Evolutionary conservation across 2,329 filamentous ascomycete genomes (phyloP), one percentile per base, ranked within the genome.

Genomic region (Ophiostoma himal-ulmi): DNA sequence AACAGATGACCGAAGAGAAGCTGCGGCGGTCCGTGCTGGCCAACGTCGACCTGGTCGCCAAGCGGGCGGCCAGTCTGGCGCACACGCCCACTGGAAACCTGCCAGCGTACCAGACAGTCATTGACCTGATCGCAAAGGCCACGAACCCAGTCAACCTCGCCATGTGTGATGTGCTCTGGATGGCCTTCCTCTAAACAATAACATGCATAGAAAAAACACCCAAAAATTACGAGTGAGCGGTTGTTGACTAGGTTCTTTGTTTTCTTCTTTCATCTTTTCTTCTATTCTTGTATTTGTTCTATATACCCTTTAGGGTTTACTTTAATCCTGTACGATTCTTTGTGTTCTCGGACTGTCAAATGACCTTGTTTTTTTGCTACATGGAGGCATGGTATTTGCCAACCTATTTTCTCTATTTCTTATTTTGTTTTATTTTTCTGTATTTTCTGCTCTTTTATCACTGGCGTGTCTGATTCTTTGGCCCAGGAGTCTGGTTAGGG

Each of bases 81-180:
- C 91, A 93, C 76, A 85, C 84, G 73, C 91, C 91, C 0, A 87
- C 88, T 41, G 89, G 91, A 73, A 94, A 93, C 77, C 81, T 99
- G 75, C 95, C 95, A 7, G 94, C 94, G 34, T 97, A 96, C 79
- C 95, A 99, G 84, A 98, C 94, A 57, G 93, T 97, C 39, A 94
- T 99, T 77, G 95, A 99, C 80, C 81, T 96, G 73, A 91, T 99
- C 73, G 91, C 91, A n/a, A 91, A 90, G 81, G 93, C 94, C 1
- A 94, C 96, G 20, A 96, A 97, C 80, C 95, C 95, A 1, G 89
- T 92, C 82, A 93, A 95, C 78, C 80, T 99, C 80, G 90, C 91
- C 64, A 87, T 92, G 80, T 94, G 91, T 77, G 95, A 99, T 83
- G 89, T 94, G 71, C 82, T 99, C 75, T 99, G 95, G 93, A 98